Percentiles rank a stretch among this genome's conserved stretches.
phyloP scores from a whole-genome alignment of 495 filamentous ascomycete genomes.

The Aspergillus mulundensis region DNA sequence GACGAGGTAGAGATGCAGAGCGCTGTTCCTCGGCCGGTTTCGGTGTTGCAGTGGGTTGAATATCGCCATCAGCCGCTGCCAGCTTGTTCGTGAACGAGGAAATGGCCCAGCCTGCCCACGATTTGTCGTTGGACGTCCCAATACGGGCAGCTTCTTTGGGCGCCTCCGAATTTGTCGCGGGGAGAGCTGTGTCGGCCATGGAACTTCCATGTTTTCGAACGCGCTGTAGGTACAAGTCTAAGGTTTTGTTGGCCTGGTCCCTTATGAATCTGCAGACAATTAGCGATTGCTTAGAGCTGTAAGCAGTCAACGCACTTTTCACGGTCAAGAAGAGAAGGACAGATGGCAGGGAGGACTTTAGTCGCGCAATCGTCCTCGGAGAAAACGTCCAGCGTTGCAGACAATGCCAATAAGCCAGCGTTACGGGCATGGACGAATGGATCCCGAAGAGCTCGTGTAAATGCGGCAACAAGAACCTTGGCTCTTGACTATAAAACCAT shows the following conservation, averaged over 20 bases:
- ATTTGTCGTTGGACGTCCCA: constrained; percentile 67
- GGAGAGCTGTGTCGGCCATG: constrained; percentile 77
- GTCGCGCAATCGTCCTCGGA: constrained; percentile 84
- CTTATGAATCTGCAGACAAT: constrained; percentile 58
- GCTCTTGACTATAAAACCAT: constrained; percentile 55
- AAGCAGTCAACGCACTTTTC: constrained; percentile 59
- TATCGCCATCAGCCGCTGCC: constrained; percentile 76
- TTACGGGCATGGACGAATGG: constrained; percentile 92
- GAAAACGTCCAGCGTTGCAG: constrained; percentile 81
- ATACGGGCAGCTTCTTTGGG: constrained; percentile 56
- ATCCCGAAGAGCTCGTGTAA: constrained; percentile 81
- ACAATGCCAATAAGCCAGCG: constrained; percentile 79
- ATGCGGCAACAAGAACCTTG: constrained; percentile 91
- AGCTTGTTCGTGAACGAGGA: constrained; percentile 98
- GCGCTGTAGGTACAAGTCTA: constrained; percentile 84
- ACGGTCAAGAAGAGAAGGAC: constrained; percentile 77
- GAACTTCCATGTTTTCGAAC: constrained; percentile 69
- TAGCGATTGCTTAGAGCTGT: not conserved
- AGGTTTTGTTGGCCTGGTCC: constrained; percentile 84
- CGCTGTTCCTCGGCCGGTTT: constrained; percentile 34
- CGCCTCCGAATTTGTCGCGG: constrained; percentile 37
- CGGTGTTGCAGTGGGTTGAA: constrained; percentile 50
- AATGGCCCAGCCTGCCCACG: constrained; percentile 96
- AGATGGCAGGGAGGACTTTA: constrained; percentile 77
- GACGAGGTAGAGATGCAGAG: constrained; percentile 44